Percentiles rank a stretch among this genome's conserved stretches.
These are phyloP conservation scores for Colletotrichum lini DNA, from an alignment of 2,329 filamentous ascomycete species.

Conservation along the genomic window DNA sequence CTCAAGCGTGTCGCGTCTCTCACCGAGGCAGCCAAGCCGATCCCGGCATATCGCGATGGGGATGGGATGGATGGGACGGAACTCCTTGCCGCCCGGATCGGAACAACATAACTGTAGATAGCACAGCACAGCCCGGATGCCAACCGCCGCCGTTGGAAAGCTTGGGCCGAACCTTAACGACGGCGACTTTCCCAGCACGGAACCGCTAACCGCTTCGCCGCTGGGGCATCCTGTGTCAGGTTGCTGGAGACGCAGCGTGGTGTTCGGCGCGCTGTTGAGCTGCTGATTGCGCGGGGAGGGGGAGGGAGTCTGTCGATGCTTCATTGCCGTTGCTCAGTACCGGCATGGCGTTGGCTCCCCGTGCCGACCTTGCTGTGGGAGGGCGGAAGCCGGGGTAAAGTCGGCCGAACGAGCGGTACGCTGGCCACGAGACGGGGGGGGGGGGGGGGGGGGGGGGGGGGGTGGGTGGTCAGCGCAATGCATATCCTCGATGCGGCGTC, in stretches of 20 bases:
- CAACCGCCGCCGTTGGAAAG: not conserved
- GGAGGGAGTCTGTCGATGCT: not conserved
- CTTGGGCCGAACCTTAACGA: not conserved
- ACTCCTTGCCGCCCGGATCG: too few species aligned
- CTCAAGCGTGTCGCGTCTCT: too few species aligned
- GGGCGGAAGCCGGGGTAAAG: not conserved
- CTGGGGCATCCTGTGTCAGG: not conserved
- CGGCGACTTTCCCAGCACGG: not conserved
- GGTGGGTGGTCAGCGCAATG: not conserved
- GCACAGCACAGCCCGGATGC: not conserved
- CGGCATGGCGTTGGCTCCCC: not conserved
- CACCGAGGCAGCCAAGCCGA: too few species aligned
- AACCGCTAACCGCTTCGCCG: not conserved
- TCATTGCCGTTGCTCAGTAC: not conserved
- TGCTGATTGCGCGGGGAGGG: not conserved
- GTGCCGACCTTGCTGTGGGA: not conserved
- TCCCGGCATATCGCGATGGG: too few species aligned
- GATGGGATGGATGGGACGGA: too few species aligned
- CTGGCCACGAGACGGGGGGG: not conserved
- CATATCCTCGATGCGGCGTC: not conserved
- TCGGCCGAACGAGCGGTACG: constrained; percentile 8
- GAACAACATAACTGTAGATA: too few species aligned
- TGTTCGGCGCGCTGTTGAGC: not conserved
- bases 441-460: too few species aligned
- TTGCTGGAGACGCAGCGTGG: not conserved